Evolutionary conservation across 345 rosid genomes (phyloP).

Genomic region (Moricandia arvensis): DNA sequence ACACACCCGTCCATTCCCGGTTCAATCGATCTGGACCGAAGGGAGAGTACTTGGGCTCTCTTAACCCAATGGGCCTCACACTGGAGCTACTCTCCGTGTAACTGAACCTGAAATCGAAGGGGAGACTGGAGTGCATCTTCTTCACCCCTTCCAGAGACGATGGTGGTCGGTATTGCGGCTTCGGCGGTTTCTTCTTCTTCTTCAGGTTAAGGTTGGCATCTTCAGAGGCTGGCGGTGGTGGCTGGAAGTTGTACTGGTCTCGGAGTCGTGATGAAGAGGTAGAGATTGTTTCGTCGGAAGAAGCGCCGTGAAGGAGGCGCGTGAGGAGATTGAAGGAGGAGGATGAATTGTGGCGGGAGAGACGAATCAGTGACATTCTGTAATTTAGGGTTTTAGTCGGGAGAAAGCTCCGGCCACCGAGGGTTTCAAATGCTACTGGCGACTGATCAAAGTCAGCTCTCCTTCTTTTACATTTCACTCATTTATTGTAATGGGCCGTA

Average conservation of each 20-base stretch:
- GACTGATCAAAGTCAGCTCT: neutral
- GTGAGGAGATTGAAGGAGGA: conserved; percentile 4
- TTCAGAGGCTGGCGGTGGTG: conserved; percentile 58
- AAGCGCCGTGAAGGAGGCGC: conserved; percentile 42
- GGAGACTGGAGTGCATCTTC: conserved; percentile 54
- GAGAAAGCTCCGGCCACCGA: conserved; percentile 8
- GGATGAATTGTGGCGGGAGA: conserved; percentile 52
- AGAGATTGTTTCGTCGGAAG: conserved; percentile 18
- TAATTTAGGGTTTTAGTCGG: neutral
- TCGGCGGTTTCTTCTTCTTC: conserved; percentile 39
- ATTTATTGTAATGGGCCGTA: conserved; percentile 3
- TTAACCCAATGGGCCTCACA: conserved; percentile 79
- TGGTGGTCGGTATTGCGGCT: conserved; percentile 82
- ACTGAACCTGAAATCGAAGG: conserved; percentile 84
- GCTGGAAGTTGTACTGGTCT: conserved; percentile 59
- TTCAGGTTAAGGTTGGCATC: conserved; percentile 26
- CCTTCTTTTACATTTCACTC: neutral
- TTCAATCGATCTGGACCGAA: conserved; percentile 79
- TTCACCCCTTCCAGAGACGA: conserved; percentile 72
- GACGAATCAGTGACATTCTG: conserved; percentile 46
- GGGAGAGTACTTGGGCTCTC: conserved; percentile 95
- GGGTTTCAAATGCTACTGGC: neutral
- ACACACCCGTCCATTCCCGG: conserved; percentile 88
- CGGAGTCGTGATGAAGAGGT: conserved; percentile 67
- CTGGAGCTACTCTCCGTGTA: conserved; percentile 74